phyloP scores from a whole-genome alignment of 768 basidiomycete species.

The Lactarius hengduanensis region DNA sequence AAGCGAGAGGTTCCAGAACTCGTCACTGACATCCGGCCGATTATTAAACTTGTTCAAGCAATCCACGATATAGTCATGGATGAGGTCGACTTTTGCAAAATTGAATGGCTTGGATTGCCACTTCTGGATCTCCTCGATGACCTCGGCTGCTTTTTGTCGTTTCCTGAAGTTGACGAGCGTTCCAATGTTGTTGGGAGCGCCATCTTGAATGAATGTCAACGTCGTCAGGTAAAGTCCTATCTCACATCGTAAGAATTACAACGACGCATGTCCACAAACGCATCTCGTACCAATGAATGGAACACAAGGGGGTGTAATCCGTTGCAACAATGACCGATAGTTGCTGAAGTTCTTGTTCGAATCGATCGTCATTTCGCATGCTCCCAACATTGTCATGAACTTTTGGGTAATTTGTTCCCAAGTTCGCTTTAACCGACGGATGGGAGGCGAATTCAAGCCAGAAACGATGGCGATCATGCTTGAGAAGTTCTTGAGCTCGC shows the following conservation, averaged over 20 bases:
- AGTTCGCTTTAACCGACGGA: conserved; percentile 88
- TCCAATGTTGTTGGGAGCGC: conserved; percentile 82
- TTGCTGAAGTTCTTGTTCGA: conserved; percentile 93
- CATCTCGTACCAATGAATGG: conserved; percentile 83
- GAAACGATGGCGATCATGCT: conserved; percentile 97
- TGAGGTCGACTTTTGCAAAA: conserved; percentile 60
- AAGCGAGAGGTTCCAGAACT: conserved; percentile 83
- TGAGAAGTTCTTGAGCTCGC: conserved; percentile 87
- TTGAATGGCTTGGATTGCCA: conserved; percentile 94
- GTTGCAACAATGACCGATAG: conserved; percentile 81
- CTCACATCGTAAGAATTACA: neutral
- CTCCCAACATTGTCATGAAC: conserved; percentile 66
- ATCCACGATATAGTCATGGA: conserved; percentile 77
- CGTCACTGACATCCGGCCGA: conserved; percentile 65
- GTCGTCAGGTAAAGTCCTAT: conserved; percentile 94
- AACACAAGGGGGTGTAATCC: conserved; percentile 88
- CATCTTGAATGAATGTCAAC: conserved; percentile 97
- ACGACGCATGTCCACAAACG: conserved; percentile 6
- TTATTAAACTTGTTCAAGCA: conserved; percentile 70
- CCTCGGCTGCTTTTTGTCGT: conserved; percentile 92
- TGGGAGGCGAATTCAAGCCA: conserved; percentile 90
- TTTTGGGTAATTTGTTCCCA: conserved; percentile 86
- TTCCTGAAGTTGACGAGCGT: conserved; percentile 94
- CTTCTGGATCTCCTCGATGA: conserved; percentile 94
- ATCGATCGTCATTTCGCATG: conserved; percentile 88